A percentile compares a stretch with the other conserved stretches of the same genome.
phyloP scores from a whole-genome alignment of 345 rosid species.

The Pistacia atlantica region DNA sequence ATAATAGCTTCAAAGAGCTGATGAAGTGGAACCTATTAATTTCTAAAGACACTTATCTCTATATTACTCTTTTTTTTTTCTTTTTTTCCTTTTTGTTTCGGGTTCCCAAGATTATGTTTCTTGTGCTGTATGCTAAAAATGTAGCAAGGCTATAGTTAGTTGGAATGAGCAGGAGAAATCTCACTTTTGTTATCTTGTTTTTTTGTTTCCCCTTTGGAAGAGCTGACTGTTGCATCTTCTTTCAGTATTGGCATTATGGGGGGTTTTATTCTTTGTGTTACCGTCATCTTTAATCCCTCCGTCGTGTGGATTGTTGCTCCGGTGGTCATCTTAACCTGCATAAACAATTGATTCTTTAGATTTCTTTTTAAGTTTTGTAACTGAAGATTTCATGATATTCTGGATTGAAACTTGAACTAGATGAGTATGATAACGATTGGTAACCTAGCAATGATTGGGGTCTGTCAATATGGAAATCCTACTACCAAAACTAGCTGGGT shows the following conservation, averaged over 20 bases:
- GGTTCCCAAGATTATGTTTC: too few relatives aligned
- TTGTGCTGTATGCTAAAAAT: too few relatives aligned
- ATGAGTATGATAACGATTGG: too few relatives aligned
- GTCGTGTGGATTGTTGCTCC: constrained; percentile 98
- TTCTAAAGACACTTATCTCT: not conserved
- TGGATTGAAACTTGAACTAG: too few relatives aligned
- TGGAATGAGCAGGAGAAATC: constrained; percentile 54
- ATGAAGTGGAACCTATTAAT: too few relatives aligned
- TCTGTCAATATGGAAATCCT: too few relatives aligned
- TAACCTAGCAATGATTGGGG: too few relatives aligned
- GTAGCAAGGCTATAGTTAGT: not conserved
- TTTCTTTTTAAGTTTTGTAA: not conserved
- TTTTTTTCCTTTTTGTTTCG: too few relatives aligned
- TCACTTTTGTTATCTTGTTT: constrained; percentile 40
- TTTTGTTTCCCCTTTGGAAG: constrained; percentile 28
- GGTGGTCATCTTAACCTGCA: constrained; percentile 87
- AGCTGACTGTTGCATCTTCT: constrained; percentile 26
- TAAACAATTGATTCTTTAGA: not conserved
- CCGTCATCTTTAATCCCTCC: constrained; percentile 71
- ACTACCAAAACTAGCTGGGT: too few relatives aligned
- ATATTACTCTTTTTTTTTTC: too few relatives aligned
- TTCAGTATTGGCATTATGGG: constrained; percentile 39
- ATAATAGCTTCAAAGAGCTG: too few relatives aligned
- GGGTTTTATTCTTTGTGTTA: constrained; percentile 57
- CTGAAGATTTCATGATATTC: not conserved